Evolutionary conservation across 768 basidiomycete species (phyloP), one percentile per base, ranked within the genome.

Genomic region (Mycena rebaudengoi): DNA sequence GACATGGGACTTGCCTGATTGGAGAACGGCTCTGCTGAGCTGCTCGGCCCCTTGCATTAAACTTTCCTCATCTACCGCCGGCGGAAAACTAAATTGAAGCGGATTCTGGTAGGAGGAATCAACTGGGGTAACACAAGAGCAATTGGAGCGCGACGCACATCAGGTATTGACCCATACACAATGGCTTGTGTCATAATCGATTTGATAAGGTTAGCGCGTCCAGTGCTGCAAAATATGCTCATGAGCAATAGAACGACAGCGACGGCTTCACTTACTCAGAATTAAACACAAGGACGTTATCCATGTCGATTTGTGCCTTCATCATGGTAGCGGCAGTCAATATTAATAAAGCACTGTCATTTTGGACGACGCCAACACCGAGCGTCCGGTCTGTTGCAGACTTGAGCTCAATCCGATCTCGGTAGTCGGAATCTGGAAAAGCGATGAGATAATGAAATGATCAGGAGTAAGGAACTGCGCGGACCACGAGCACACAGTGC

Each of bases 151-250:
- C 25, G 21, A 65, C 78, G 30, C 72, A 90, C 90, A 71, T 88
- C 84, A 23, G 88, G 81, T 67, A 88, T 79, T 26, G 90, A 83
- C 13, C 91, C 91, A 71, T 93, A 94, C 32, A 94, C 71, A 65
- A 94, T 92, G 12, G 92, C 92, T 71, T 94, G 91, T 44, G 87
- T 91, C 88, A 95, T 89, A 25, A 87, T 91, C 10, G 90, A 88
- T 74, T 90, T 90, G 72, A 94, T 86, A 25, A 94, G 78, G 60
- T 85, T 85, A 3, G 90, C 87, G 41, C 79, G 85, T 62, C 88
- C 92, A 58, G 82, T 86, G 52, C 88, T 91, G 57, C 16, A 53
- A 37, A 51, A 30, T 21, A 41, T 44, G 14, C 57, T 46, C 11
- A 52, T 52, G 53, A 62, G 45, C 60, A 23, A 54, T 49, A 26